These are phyloP conservation scores for Starmerella tilneyi DNA, from an alignment of 805 yeast species.

Conservation along the genomic window DNA sequence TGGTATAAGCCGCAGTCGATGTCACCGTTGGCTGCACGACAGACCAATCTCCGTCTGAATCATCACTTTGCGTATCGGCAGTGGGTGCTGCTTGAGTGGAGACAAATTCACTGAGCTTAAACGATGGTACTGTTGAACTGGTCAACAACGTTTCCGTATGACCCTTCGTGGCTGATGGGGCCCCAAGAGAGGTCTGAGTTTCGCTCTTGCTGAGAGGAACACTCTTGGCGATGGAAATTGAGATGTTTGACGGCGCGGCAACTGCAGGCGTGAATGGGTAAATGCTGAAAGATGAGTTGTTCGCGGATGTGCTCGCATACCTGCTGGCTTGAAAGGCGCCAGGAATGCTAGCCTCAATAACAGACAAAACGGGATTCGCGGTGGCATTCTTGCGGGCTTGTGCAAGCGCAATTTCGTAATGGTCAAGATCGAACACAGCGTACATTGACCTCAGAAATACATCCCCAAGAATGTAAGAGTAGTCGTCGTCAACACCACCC, in stretches of 20 bases:
- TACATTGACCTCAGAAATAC: slow-evolving; percentile 57
- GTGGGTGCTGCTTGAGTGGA: no score
- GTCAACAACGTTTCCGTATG: no score
- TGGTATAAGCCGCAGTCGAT: no score
- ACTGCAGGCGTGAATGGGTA: slow-evolving; percentile 9
- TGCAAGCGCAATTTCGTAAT: slow-evolving; percentile 47
- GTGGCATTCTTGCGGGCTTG: slow-evolving; percentile 33
- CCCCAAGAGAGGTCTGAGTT: no score
- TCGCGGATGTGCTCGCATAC: slow-evolving; percentile 16
- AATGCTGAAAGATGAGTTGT: slow-evolving; percentile 9
- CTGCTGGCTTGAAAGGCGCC: slow-evolving; percentile 17
- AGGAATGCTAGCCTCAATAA: slow-evolving; percentile 19
- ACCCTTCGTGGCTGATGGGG: no score
- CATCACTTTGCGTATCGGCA: no score
- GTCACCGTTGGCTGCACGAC: no score
- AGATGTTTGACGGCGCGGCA: slow-evolving; percentile 5
- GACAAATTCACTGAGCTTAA: no score
- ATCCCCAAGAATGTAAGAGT: slow-evolving; percentile 48
- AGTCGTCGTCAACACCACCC: slow-evolving; percentile 27
- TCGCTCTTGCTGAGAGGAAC: background rate
- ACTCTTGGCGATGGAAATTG: background rate
- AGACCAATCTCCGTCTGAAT: no score
- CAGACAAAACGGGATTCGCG: background rate
- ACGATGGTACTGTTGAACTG: no score
- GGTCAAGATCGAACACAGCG: slow-evolving; percentile 59